Base-by-base conservation (phyloP, 108 stramenopile genomes). In the Pseudonitzschia multiseries region DNA sequence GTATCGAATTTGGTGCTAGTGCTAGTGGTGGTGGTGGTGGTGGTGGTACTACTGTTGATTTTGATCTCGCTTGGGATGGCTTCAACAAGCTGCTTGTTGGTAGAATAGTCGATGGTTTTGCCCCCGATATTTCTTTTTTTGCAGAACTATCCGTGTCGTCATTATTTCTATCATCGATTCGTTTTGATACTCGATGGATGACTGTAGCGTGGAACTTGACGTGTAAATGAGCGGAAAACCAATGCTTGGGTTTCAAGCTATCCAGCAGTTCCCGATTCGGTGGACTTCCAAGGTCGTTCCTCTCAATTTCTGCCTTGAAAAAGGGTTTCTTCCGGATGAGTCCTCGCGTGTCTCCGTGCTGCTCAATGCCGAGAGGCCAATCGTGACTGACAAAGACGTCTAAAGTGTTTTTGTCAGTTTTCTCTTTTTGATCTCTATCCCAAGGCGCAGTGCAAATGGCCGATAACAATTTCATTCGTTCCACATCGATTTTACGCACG, bases 141-240 rank as follows among this genome's bases (percentile, higher is more conserved):
- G 62, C 20, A 0, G 28, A 65, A 13, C 17, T 14, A 18, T 43
- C 26, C 1, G 69, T 51, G 9, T n/a, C 18, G 1, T 56, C 15
- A 20, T 44, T 69, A 69, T 71, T 68, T 10, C 62, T 65, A 50
- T 53, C 50, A 40, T 13, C 57, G n/a, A n/a, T n/a, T 48, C 8
- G 46, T 48, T 48, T 18, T 48, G 14, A 18, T 14, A 2, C 12
- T 4, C 26, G 21, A 79, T 98, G 97, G 32, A 65, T 63, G 8
- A 99, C 89, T 20, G 81, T 72, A 0, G 99, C 98, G 40, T 90
- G 70, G 60, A 98, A 99, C 71, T 96, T 97, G 27, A 95, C 92
- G 77, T 99, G 99, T 33, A 99, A 80, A 80, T 99, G 99, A 13
- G 97, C 99, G 10, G 97, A 65, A 74, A 99, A 99, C 99, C 99